A percentile compares a stretch with the other conserved stretches of the same genome.
Conservation (phyloP, 2,329 filamentous ascomycete species). For the Gaeumannomyces sp. region DNA sequence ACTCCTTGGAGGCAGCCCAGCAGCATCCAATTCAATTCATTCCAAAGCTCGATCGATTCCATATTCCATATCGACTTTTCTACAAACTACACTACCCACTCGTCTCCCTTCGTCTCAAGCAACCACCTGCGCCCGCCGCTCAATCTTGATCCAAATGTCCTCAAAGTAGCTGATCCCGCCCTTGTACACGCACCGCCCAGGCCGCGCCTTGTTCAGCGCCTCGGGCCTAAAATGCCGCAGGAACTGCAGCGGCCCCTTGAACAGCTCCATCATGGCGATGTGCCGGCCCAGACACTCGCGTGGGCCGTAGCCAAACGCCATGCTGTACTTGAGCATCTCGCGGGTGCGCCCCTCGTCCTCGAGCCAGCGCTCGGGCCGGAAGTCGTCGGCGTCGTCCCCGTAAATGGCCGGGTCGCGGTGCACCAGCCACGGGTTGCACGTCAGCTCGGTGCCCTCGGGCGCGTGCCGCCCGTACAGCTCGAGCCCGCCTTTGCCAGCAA, state of each 20-base stretch:
- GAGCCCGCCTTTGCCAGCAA: slow-evolving; percentile 11
- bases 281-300: slow-evolving; percentile 48
- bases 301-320: slow-evolving; percentile 50
- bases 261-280: slow-evolving; percentile 34
- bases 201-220: slow-evolving; percentile 23
- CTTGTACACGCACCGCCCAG: slow-evolving; percentile 31
- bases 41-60: too few species aligned
- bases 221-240: slow-evolving; percentile 31
- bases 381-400: slow-evolving; percentile 48
- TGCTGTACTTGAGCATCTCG: slow-evolving; percentile 29
- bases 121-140: neutral
- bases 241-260: slow-evolving; percentile 35
- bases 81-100: too few species aligned
- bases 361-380: slow-evolving; percentile 52
- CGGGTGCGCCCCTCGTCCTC: slow-evolving; percentile 29
- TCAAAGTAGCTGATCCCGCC: slow-evolving; percentile 35
- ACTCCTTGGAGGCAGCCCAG: neutral
- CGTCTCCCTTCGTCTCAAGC: too few species aligned
- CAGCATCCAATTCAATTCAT: too few species aligned
- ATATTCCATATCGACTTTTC: too few species aligned
- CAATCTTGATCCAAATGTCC: slow-evolving; percentile 29
- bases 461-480: slow-evolving; percentile 26
- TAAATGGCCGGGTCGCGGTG: slow-evolving; percentile 51
- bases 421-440: slow-evolving; percentile 56
- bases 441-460: slow-evolving; percentile 51